Evolutionary conservation across 352 stramenopile genomes (phyloP), one percentile per base, ranked within the genome.

Genomic region (Aphanomyces astaci): DNA sequence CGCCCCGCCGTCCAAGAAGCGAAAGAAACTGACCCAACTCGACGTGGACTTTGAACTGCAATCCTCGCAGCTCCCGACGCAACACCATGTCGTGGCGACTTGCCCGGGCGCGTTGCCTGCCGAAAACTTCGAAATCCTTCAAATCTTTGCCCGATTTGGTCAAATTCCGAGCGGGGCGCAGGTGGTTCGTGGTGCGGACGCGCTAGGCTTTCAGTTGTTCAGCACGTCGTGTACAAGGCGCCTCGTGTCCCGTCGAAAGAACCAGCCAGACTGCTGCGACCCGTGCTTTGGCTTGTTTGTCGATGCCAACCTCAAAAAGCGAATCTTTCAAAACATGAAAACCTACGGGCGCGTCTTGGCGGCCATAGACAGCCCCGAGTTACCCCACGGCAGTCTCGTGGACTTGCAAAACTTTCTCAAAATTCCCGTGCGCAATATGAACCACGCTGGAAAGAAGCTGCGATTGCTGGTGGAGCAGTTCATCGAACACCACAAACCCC

Each of bases 251-350:
- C 51, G 51, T 17, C 51, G 51, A 19, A 59, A 59, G 51, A 59
- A 59, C 30, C 51, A 59, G 30, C 51, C 51, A 22, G 51, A 59
- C 30, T 59, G 51, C 51, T 59, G 51, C 30, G 24, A 30, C 13
- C 17, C 15, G 19, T 59, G 51, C 30, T 59, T 59, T 36, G 51
- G 5, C 19, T 25, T 59, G 22, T 59, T 59, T 59, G 51, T 59
- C 17, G 51, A 59, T 28, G n/a, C 51, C 11, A 59, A 59, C 30
- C 51, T 59, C 11, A 59, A 59, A 25, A 59, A 59, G 30, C 51
- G 51, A 7, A 59, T 59, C 30, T 59, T 59, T 36, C 51, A 59
- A 59, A 59, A 59, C 51, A 59, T 59, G 51, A 59, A 59, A 25
- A 59, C 51, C 7, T 59, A 59, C 24, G 27, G 10, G 25, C 25